phyloP scores from a whole-genome alignment of 129 eudicot species.

The Centaurea solstitialis region DNA sequence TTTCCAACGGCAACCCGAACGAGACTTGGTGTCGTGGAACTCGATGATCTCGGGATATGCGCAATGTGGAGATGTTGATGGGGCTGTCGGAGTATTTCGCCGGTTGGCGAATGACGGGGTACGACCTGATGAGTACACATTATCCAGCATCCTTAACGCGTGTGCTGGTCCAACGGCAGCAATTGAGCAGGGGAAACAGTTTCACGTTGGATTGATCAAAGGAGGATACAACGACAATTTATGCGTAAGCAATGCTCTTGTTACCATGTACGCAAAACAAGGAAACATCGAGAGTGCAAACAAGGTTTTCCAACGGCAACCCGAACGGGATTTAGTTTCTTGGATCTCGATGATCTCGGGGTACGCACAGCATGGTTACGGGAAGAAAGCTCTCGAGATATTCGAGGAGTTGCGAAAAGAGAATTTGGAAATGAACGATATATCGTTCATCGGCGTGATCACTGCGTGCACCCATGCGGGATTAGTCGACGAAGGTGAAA shows the following conservation, averaged over 20 bases:
- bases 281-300: conserved; percentile 85
- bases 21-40: conserved; percentile 90
- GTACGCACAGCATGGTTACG: conserved; percentile 82
- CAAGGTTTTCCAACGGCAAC: conserved; percentile 67
- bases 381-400: conserved; percentile 63
- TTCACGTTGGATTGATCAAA: conserved; percentile 62
- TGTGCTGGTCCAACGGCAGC: conserved; percentile 75
- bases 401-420: conserved; percentile 68
- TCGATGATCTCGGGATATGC: conserved; percentile 86
- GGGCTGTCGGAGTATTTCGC: conserved; percentile 50
- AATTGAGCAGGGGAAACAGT: conserved; percentile 79
- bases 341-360: conserved; percentile 96
- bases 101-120: conserved; percentile 52
- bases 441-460: conserved; percentile 83
- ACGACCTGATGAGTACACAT: conserved; percentile 73
- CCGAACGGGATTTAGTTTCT: conserved; percentile 70
- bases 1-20: conserved; percentile 63
- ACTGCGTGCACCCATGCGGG: conserved; percentile 95
- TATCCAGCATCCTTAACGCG: conserved; percentile 69
- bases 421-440: conserved; percentile 61
- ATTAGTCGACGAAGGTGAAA: conserved; percentile 73
- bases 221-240: conserved; percentile 50
- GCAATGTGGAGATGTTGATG: conserved; percentile 57
- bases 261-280: conserved; percentile 85
- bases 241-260: conserved; percentile 80